Evolutionary conservation across 768 basidiomycete species (phyloP), one percentile per base, ranked within the genome.

Genomic region (Pisolithus orientalis): DNA sequence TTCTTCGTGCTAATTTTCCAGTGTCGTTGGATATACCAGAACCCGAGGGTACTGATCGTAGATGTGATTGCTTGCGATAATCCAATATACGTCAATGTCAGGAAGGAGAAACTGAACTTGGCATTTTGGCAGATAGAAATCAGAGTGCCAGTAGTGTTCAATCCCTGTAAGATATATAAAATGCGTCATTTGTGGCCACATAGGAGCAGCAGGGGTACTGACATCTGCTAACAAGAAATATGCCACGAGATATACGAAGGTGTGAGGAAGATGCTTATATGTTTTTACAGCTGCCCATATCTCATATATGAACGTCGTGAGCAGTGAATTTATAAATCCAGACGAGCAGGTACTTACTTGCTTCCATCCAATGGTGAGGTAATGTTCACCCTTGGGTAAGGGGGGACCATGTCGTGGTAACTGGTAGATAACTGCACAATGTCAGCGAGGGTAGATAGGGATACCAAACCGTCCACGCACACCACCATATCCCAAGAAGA

Each of bases 401-500:
- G 82, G 70, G 49, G 90, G 87, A 0, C 91, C 91, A 3, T 87
- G 84, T 8, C 91, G 82, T n/a, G 84, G 87, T 61, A 88, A 79
- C 64, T 94, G 91, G 65, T 82, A 91, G 47, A 92, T 78, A 58
- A 93, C 89, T 90, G 49, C 17, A 40, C 0, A 43, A 13, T 1
- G 21, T 47, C 47, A 54, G 34, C 28, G 32, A 10, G 14, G 14
- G 32, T 4, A 34, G 4, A 13, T 14, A 14, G 11, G 11, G 5
- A 14, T 34, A 11, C 34, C 34, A 34, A 14, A 14, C 34, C 11
- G 11, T 34, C 13, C 1, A 68, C 85, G 45, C 69, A 90, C 88
- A 90, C 91, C 91, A 94, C 83, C 91, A 93, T 46, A 91, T 82
- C 7, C 90, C 90, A 8, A 76, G 73, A 1, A 92, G 44, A 10